Percentiles rank a stretch among this genome's conserved stretches.
Conservation (phyloP, 2,329 filamentous ascomycete species). For the Diaporthe sp. region DNA sequence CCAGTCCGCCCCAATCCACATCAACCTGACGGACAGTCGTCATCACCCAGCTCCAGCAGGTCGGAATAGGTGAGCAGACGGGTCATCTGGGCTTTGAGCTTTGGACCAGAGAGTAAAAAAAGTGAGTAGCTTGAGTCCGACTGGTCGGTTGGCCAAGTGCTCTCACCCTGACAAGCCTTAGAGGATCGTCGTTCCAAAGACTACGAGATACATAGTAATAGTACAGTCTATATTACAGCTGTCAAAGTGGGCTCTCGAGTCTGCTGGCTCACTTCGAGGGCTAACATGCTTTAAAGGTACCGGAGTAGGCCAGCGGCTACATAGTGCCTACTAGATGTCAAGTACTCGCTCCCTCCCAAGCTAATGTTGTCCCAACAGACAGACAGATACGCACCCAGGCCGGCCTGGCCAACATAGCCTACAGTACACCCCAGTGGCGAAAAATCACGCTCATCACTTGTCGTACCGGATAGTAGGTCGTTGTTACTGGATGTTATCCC, state of each 20-base stretch:
- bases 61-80: background rate
- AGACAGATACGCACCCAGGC: background rate
- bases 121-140: background rate
- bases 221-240: background rate
- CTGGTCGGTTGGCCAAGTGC: background rate
- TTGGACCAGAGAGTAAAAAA: background rate
- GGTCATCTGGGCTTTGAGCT: constrained; percentile 8
- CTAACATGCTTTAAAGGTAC: background rate
- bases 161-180: constrained; percentile 5
- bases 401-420: background rate
- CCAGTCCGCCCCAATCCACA: constrained; percentile 36
- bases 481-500: background rate
- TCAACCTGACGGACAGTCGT: constrained; percentile 17
- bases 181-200: background rate
- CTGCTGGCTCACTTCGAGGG: background rate
- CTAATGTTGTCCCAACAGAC: constrained; percentile 4
- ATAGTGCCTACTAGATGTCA: background rate
- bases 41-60: background rate
- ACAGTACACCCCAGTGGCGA: constrained; percentile 9
- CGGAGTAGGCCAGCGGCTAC: background rate
- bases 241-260: background rate
- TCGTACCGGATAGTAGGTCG: constrained; percentile 4
- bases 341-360: background rate
- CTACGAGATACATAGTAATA: background rate
- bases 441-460: background rate